Base-by-base conservation (phyloP, 192 early-diverging fungal species). In the Mortierella hygrophila region DNA sequence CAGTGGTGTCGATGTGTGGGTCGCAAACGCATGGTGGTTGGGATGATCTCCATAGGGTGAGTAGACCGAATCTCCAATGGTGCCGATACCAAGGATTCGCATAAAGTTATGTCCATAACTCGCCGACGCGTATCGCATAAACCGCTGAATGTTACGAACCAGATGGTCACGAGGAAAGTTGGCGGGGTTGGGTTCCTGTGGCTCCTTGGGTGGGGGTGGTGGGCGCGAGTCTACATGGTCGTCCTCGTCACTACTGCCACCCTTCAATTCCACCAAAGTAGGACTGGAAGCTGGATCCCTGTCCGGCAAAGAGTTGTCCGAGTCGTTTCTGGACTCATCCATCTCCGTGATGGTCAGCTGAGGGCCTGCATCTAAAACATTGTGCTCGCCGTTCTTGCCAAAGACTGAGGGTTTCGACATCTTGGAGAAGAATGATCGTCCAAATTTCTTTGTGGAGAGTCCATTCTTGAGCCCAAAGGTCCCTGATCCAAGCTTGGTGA, bases 21-120 rank as follows among this genome's bases (percentile, higher is more conserved):
- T 89, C n/a, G 97, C 91, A 88, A 96, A 98, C 54, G 94, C 93
- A 68, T 93, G 90, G 70, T 95, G 94, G 76, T 95, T 95, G 3
- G 92, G 90, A 77, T 92, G 91, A 77, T 89, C 89, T 38, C 88
- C 83, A 75, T 87, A 81, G 2, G 82, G 85, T 11, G 76, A 87
- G 46, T 88, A 90, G 55, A 89, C 57, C 0, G 83, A 74, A 54
- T 79, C 80, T 3, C 88, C 90, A 65, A 90, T 89, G 57, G 81
- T 65, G n/a, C 91, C 90, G 57, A 95, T 91, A 16, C 95, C 95
- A 21, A 95, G 79, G 5, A 95, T 93, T 54, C 92, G 90, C 95
- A 95, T 95, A 71, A 95, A 95, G 26, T 91, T 91, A 55, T 93
- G 91, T 11, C 95, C 95, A 49, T 95, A 95, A 7, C 92, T 93